phyloP scores from a whole-genome alignment of 176 grass and related monocot species.

The Oryza officinalis region DNA sequence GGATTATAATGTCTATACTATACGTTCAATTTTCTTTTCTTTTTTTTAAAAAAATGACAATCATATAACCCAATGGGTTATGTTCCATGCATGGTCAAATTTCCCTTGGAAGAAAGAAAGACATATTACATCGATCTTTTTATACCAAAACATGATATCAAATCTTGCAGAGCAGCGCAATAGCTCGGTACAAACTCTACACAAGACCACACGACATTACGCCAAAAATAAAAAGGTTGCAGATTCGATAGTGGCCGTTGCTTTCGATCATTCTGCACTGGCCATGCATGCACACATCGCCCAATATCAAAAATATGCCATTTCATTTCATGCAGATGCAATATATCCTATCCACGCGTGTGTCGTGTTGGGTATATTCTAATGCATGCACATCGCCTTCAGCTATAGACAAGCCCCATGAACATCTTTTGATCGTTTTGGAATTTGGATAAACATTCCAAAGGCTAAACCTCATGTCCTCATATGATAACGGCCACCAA shows the following conservation, averaged over 20 bases:
- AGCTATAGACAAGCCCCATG: neutral
- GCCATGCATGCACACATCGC: neutral
- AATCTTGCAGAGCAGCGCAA: neutral
- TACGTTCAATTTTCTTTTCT: neutral
- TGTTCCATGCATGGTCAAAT: neutral
- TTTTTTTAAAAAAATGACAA: neutral
- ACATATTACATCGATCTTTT: neutral
- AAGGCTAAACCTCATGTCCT: neutral
- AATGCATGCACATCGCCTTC: neutral
- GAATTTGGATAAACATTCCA: neutral
- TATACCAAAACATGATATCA: neutral
- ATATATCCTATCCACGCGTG: neutral
- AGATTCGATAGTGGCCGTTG: neutral
- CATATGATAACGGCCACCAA: neutral
- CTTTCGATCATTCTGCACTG: neutral
- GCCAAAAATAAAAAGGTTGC: neutral
- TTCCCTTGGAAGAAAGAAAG: neutral
- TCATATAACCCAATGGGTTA: neutral
- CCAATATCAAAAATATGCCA: neutral
- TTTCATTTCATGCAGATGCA: neutral
- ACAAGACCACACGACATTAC: neutral
- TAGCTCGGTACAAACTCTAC: neutral
- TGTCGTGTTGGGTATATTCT: neutral
- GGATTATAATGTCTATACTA: neutral
- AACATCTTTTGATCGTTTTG: neutral